Evolutionary conservation across 352 stramenopile genomes (phyloP).

Genomic region (Phytophthora constricta): DNA sequence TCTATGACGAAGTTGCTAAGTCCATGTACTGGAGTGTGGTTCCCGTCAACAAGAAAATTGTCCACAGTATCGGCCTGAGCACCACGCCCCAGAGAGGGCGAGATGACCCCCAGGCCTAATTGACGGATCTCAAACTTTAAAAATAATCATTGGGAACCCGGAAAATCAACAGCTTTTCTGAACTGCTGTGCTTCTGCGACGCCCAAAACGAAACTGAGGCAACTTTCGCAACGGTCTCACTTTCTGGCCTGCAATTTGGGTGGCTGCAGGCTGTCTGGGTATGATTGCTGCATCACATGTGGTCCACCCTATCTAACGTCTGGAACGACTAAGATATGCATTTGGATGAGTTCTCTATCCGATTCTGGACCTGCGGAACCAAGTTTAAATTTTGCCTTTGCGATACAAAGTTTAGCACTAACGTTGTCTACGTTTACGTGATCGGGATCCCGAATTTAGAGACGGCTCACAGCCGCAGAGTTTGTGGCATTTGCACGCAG

Average conservation of each 20-base stretch:
- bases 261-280: slow-evolving; percentile 2
- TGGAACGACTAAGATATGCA: neutral
- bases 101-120: slow-evolving; percentile 49
- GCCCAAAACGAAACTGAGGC: slow-evolving; percentile 16
- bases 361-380: slow-evolving; percentile 28
- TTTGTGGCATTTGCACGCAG: slow-evolving; percentile 5
- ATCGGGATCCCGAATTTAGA: slow-evolving; percentile 17
- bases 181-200: neutral
- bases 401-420: slow-evolving; percentile 8
- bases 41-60: slow-evolving; percentile 76
- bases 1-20: too few relatives aligned
- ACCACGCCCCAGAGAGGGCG: slow-evolving; percentile 22
- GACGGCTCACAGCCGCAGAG: slow-evolving; percentile 19
- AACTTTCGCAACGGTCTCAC: too few relatives aligned
- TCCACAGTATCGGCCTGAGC: slow-evolving; percentile 70
- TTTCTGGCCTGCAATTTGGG: neutral
- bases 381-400: slow-evolving; percentile 16
- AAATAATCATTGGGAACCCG: slow-evolving; percentile 73
- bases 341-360: neutral
- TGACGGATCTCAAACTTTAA: slow-evolving; percentile 89
- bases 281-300: slow-evolving; percentile 17
- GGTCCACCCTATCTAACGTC: too few relatives aligned
- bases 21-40: too few relatives aligned
- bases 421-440: neutral
- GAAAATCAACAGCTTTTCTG: neutral